Evolutionary conservation across 176 grass and related monocot species (phyloP), one percentile per base, ranked within the genome.

Genomic region (Carex parvula): DNA sequence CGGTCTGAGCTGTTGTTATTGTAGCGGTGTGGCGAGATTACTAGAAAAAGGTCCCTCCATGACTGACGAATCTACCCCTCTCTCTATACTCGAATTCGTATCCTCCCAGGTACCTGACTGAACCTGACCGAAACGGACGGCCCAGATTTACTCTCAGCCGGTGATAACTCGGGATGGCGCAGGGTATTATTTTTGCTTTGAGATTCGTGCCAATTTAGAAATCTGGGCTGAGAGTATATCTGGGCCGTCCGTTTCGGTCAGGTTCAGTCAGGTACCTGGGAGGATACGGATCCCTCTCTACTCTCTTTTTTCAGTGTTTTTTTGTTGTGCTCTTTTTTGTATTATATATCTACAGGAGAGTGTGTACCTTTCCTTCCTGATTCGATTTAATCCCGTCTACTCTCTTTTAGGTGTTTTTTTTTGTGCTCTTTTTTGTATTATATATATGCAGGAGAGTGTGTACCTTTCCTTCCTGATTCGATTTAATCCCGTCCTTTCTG

Each of bases 1-100:
- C 33, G 64, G 55, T 67, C 64, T 55, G 60, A 60, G 79, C 20
- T 81, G 56, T 57, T 81, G 79, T 81, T 81, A 46, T 24, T 81
- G n/a, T 60, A 84, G 52, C 26, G 69, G 64, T 81, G n/a, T 71
- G 74, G 64, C 71, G 50, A 62, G 60, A 62, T 74, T 35, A 77
- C 71, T 29, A 62, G 60, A 62, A 85, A 63, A 37, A 79, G 84
- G 41, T 64, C 56, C 35, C 57, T 56, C 42, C 48, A 74, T 50
- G 84, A 78, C 60, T 79, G 72, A 54, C 71, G 60, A 79, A 64
- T 86, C 72, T 79, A 66, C 73, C 69, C 24, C 64, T 59, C 70
- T 24, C 14, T 20, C 70, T 24, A 7, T 20, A 29, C 65, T 48
- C 5, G n/a, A n/a, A n/a, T n/a, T n/a, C n/a, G n/a, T n/a, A n/a